phyloP scores from a whole-genome alignment of 495 filamentous ascomycete genomes.

The Aspergillus panamensis region DNA sequence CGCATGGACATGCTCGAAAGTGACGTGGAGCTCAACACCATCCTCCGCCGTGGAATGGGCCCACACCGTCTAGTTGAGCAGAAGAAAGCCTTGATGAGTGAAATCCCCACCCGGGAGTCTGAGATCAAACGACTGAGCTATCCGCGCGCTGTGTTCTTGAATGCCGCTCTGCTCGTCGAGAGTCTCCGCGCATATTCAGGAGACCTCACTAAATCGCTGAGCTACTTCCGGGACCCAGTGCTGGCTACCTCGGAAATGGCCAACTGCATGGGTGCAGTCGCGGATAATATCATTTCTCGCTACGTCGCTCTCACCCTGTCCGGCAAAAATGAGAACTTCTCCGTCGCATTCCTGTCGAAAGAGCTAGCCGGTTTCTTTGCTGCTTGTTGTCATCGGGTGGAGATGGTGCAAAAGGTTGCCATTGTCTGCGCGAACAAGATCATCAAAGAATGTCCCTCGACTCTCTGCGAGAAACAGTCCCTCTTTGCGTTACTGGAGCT shows the following conservation, averaged over 20 bases:
- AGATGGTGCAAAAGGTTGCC: constrained; percentile 81
- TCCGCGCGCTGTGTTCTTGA: constrained; percentile 84
- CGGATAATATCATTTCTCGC: constrained; percentile 63
- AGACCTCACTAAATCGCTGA: constrained; percentile 79
- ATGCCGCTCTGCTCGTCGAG: constrained; percentile 80
- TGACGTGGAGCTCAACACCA: constrained; percentile 91
- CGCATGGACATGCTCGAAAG: constrained; percentile 85
- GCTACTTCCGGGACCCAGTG: constrained; percentile 88
- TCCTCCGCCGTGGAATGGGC: constrained; percentile 76
- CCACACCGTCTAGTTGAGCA: constrained; percentile 73
- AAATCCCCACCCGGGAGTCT: constrained; percentile 68
- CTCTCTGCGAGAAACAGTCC: constrained; percentile 83
- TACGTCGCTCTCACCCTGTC: constrained; percentile 71
- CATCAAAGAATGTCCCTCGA: constrained; percentile 77
- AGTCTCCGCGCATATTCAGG: constrained; percentile 76
- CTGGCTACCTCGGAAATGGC: constrained; percentile 75
- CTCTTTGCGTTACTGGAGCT: constrained; percentile 90
- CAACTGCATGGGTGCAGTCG: constrained; percentile 81
- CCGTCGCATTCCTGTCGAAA: constrained; percentile 78
- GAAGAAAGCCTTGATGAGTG: constrained; percentile 66
- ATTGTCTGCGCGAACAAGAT: constrained; percentile 78
- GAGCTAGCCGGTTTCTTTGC: constrained; percentile 82
- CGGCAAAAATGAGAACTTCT: constrained; percentile 68
- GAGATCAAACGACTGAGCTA: constrained; percentile 80
- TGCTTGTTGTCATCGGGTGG: constrained; percentile 87